Evolutionary conservation across 1,139 yeast species (phyloP).

Genomic region (Candida tropicalis): DNA sequence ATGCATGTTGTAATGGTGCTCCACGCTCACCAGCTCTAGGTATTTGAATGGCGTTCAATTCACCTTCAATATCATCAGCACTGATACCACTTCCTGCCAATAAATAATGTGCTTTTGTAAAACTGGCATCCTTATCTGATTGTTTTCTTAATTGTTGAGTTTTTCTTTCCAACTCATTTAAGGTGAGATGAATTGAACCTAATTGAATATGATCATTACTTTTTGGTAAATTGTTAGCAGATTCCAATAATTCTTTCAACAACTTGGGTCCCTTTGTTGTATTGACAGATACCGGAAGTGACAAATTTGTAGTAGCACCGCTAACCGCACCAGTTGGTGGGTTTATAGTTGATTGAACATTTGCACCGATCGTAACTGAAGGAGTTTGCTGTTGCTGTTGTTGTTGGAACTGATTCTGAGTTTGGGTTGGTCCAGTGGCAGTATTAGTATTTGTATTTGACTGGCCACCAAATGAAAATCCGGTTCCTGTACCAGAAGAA

Average conservation of each 20-base stretch:
- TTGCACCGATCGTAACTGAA: slow-evolving; percentile 10
- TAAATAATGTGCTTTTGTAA: slow-evolving; percentile 87
- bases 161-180: slow-evolving; percentile 74
- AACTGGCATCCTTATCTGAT: slow-evolving; percentile 45
- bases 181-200: slow-evolving; percentile 74
- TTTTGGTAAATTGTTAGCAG: slow-evolving; percentile 71
- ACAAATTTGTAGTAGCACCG: slow-evolving; percentile 8
- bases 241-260: slow-evolving; percentile 67
- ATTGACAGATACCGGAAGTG: slow-evolving; percentile 15
- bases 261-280: slow-evolving; percentile 18
- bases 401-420: slow-evolving; percentile 7
- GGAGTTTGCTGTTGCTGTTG: slow-evolving; percentile 9
- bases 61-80: slow-evolving; percentile 82
- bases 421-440: neutral
- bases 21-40: slow-evolving; percentile 16
- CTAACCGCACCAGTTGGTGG: slow-evolving; percentile 12
- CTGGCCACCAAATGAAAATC: slow-evolving; percentile 17
- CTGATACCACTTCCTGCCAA: slow-evolving; percentile 89
- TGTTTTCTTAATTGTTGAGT: slow-evolving; percentile 61
- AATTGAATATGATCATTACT: slow-evolving; percentile 54
- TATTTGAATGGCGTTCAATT: slow-evolving; percentile 46
- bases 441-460: slow-evolving; percentile 8
- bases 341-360: slow-evolving; percentile 10
- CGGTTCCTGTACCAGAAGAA: slow-evolving; percentile 14
- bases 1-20: neutral